Conservation (phyloP, 441 rosid species). For the Biscutella auriculata region DNA sequence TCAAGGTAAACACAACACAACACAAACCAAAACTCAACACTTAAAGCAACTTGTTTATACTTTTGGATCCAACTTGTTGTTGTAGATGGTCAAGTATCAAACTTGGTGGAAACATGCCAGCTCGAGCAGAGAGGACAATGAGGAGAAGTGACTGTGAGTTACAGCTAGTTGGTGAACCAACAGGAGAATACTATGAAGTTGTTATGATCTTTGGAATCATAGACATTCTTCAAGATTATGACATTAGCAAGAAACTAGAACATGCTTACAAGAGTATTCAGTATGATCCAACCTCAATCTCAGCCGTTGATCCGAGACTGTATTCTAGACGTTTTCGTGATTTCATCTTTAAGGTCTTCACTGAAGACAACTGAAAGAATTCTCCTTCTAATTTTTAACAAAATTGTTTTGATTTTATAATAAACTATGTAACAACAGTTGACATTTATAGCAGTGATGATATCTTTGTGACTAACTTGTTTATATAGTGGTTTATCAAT, state of each 20-base stretch:
- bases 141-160: constrained; percentile 29
- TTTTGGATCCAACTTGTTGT: no score
- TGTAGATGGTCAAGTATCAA: no score
- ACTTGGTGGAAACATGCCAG: constrained; percentile 23
- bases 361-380: constrained; percentile 22
- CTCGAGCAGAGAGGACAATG: constrained; percentile 36
- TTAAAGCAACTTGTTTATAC: no score
- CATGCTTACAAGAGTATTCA: constrained; percentile 52
- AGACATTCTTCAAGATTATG: constrained; percentile 23
- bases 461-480: no score
- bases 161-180: constrained; percentile 38
- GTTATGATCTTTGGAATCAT: constrained; percentile 45
- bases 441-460: no score
- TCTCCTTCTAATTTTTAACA: no score
- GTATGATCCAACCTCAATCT: constrained; percentile 45
- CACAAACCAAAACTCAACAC: no score
- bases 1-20: no score
- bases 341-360: constrained; percentile 38
- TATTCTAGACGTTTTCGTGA: constrained; percentile 52
- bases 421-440: no score
- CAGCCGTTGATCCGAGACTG: constrained; percentile 54
- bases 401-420: no score
- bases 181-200: constrained; percentile 45
- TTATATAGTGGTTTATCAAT: no score
- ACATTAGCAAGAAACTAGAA: constrained; percentile 45